A percentile compares a stretch with the other conserved stretches of the same genome.
phyloP scores from a whole-genome alignment of 495 filamentous ascomycete species.

The Collariella sp. region DNA sequence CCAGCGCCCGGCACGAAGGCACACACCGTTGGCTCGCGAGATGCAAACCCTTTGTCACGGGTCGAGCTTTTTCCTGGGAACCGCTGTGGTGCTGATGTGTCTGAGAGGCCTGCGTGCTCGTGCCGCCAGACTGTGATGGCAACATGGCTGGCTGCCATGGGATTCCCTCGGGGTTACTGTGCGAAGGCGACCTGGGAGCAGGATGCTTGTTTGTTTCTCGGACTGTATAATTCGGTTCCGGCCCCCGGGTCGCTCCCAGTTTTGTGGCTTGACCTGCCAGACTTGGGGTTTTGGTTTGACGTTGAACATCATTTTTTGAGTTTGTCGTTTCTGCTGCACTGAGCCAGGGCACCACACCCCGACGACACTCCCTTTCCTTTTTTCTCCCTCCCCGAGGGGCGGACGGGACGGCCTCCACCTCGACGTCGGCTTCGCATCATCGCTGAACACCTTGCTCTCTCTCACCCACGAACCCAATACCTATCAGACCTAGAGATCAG shows the following conservation, averaged over 20 bases:
- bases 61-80: slow-evolving; percentile 2
- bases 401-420: not conserved
- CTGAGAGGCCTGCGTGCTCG: not conserved
- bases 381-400: not conserved
- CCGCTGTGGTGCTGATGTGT: not conserved
- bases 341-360: too few species aligned
- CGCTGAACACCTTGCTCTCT: not conserved
- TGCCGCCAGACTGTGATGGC: not conserved
- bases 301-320: too few species aligned
- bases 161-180: not conserved
- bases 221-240: too few species aligned
- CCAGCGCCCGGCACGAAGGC: not conserved
- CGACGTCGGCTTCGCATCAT: not conserved
- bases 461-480: not conserved
- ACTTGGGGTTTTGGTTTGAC: too few species aligned
- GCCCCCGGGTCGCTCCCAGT: too few species aligned
- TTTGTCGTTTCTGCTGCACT: too few species aligned
- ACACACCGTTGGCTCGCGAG: slow-evolving; percentile 5
- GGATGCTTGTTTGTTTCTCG: too few species aligned
- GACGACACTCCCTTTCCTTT: not conserved
- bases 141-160: not conserved
- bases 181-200: too few species aligned
- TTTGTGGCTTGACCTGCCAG: too few species aligned
- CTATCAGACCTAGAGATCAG: too few species aligned
- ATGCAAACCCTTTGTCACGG: slow-evolving; percentile 5